A percentile compares a stretch with the other conserved stretches of the same genome.
Conservation (phyloP, 2,329 filamentous ascomycete genomes). For the Triangularia verruculosa region DNA sequence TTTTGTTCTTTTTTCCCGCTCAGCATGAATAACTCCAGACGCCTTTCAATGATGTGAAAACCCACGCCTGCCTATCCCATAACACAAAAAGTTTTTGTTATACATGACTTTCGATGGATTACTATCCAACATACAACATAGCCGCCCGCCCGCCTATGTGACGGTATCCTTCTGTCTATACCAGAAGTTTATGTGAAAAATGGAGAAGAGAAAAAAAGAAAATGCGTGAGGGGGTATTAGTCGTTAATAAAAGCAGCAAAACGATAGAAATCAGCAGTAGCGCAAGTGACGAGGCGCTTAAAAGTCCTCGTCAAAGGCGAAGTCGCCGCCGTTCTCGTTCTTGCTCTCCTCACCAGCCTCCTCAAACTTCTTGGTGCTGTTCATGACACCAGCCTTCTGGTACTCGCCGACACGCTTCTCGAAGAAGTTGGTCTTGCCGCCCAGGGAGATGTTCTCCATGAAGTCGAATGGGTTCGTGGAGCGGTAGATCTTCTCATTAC, state of each 20-base stretch:
- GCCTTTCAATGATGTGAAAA: neutral
- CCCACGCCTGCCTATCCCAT: constrained; percentile 5
- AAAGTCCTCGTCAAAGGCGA: constrained; percentile 95
- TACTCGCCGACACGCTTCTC: constrained; percentile 99
- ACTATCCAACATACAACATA: constrained; percentile 3
- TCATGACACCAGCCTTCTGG: constrained; percentile 99
- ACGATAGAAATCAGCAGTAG: constrained; percentile 14
- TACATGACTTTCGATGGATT: neutral
- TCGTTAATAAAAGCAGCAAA: constrained; percentile 25
- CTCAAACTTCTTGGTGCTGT: constrained; percentile 71
- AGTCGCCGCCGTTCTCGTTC: constrained; percentile 68
- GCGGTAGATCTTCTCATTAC: constrained; percentile 93
- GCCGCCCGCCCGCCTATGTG: neutral
- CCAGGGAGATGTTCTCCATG: constrained; percentile 99
- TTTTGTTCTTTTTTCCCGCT: neutral
- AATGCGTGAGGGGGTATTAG: constrained; percentile 28
- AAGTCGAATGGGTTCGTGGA: constrained; percentile 97
- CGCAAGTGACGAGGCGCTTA: constrained; percentile 48
- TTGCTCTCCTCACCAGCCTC: constrained; percentile 44
- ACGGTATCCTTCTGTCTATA: constrained; percentile 16
- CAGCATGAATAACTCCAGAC: neutral
- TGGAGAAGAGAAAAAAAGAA: constrained; percentile 10
- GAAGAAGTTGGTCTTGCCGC: constrained; percentile 99
- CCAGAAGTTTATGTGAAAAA: constrained; percentile 15
- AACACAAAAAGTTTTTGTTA: constrained; percentile 7